phyloP scores from a whole-genome alignment of 805 yeast genomes.

The Zygotorulaspora chibaensis region DNA sequence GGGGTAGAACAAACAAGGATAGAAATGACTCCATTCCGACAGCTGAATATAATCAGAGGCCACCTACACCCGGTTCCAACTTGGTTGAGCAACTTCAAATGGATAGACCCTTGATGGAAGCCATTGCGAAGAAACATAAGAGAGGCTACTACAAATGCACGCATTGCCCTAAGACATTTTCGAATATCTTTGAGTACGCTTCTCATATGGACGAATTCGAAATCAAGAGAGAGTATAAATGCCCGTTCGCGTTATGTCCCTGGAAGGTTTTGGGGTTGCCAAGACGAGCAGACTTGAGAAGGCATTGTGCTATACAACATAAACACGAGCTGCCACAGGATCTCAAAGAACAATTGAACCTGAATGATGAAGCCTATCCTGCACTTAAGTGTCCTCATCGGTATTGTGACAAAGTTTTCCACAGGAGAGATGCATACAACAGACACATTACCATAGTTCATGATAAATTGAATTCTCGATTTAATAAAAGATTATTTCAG shows the following conservation, averaged over 20 bases:
- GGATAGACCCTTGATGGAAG: slow-evolving; percentile 30
- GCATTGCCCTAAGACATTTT: slow-evolving; percentile 42
- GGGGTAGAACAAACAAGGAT: not conserved
- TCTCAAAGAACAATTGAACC: slow-evolving; percentile 26
- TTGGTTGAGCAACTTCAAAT: slow-evolving; percentile 27
- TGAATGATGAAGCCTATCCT: slow-evolving; percentile 31
- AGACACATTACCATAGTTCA: slow-evolving; percentile 54
- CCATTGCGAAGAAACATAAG: slow-evolving; percentile 33
- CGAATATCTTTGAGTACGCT: slow-evolving; percentile 38
- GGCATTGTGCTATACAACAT: slow-evolving; percentile 50
- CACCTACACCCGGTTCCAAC: slow-evolving; percentile 12
- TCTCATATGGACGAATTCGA: slow-evolving; percentile 42
- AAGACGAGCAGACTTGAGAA: slow-evolving; percentile 44
- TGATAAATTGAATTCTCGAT: slow-evolving; percentile 37
- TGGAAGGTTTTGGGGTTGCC: slow-evolving; percentile 49
- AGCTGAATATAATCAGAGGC: not conserved
- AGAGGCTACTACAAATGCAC: slow-evolving; percentile 45
- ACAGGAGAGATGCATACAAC: slow-evolving; percentile 49
- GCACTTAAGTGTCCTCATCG: slow-evolving; percentile 31
- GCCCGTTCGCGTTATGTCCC: slow-evolving; percentile 45
- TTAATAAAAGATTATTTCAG: slow-evolving; percentile 36
- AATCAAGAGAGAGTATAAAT: slow-evolving; percentile 40
- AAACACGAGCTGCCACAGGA: slow-evolving; percentile 28
- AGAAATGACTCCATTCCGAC: not conserved
- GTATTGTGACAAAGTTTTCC: slow-evolving; percentile 46